A percentile compares a stretch with the other conserved stretches of the same genome.
These are phyloP conservation scores for Beauveria australis DNA, from an alignment of 2,329 filamentous ascomycete genomes.

Conservation along the genomic window DNA sequence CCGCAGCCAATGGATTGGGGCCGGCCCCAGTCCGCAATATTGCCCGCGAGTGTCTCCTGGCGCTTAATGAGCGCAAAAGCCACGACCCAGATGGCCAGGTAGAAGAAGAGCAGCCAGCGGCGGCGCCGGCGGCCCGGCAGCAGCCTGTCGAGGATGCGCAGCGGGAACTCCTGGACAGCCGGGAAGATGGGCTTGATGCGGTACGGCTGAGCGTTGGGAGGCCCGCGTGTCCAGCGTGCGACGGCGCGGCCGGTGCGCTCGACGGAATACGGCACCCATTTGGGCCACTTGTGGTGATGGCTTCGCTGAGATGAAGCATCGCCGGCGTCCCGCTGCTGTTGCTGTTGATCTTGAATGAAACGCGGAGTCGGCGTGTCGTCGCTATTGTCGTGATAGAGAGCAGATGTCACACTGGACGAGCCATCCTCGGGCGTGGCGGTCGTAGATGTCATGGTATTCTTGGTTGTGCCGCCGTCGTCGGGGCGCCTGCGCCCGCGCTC, in stretches of 20 bases:
- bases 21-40: slow-evolving; percentile 59
- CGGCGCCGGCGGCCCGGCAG: slow-evolving; percentile 53
- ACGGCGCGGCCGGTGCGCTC: slow-evolving; percentile 36
- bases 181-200: slow-evolving; percentile 56
- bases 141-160: slow-evolving; percentile 53
- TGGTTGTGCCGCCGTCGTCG: background rate
- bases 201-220: slow-evolving; percentile 38
- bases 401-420: slow-evolving; percentile 13
- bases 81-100: slow-evolving; percentile 60
- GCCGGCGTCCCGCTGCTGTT: background rate
- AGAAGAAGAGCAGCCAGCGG: slow-evolving; percentile 48
- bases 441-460: slow-evolving; percentile 2
- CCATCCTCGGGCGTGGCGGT: slow-evolving; percentile 2
- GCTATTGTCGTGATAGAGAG: slow-evolving; percentile 12
- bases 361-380: slow-evolving; percentile 42
- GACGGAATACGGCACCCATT: slow-evolving; percentile 51
- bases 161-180: slow-evolving; percentile 56
- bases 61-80: slow-evolving; percentile 62
- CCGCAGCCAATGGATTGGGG: slow-evolving; percentile 60
- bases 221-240: slow-evolving; percentile 46
- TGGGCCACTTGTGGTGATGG: slow-evolving; percentile 36
- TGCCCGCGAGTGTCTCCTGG: slow-evolving; percentile 48
- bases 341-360: slow-evolving; percentile 47
- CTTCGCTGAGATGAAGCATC: background rate
- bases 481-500: background rate